These are phyloP conservation scores for Sanghuangporus sanghuang DNA, from an alignment of 1,284 basidiomycete species.

Conservation along the genomic window DNA sequence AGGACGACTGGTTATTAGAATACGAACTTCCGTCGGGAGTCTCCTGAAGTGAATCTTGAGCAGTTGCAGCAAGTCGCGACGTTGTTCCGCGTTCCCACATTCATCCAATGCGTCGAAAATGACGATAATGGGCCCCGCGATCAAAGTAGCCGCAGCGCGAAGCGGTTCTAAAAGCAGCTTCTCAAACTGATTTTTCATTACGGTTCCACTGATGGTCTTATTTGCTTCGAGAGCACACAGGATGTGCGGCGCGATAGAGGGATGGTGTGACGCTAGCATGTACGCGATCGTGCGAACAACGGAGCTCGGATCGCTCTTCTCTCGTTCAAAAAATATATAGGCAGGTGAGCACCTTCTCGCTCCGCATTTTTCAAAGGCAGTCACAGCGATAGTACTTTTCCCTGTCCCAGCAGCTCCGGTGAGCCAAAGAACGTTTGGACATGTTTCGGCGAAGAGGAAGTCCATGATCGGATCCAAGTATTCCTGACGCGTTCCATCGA, in stretches of 20 bases:
- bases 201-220: neutral
- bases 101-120: conserved; percentile 6
- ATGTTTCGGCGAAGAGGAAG: neutral
- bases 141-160: neutral
- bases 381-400: neutral
- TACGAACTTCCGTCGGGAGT: neutral
- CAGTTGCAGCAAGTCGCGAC: conserved; percentile 27
- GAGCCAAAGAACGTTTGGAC: neutral
- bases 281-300: neutral
- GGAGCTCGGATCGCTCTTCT: neutral
- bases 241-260: neutral
- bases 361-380: neutral
- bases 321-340: neutral
- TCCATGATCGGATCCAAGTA: neutral
- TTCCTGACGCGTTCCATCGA: neutral
- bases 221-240: neutral
- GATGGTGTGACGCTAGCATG: neutral
- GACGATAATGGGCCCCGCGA: neutral
- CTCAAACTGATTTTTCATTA: neutral
- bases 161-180: neutral
- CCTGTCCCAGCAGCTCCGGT: neutral
- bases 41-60: conserved; percentile 21
- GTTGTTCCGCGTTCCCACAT: conserved; percentile 15
- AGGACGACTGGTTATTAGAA: conserved; percentile 4
- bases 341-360: neutral